Base-by-base conservation (phyloP, 768 basidiomycete species). In the Pleurotus platypus region DNA sequence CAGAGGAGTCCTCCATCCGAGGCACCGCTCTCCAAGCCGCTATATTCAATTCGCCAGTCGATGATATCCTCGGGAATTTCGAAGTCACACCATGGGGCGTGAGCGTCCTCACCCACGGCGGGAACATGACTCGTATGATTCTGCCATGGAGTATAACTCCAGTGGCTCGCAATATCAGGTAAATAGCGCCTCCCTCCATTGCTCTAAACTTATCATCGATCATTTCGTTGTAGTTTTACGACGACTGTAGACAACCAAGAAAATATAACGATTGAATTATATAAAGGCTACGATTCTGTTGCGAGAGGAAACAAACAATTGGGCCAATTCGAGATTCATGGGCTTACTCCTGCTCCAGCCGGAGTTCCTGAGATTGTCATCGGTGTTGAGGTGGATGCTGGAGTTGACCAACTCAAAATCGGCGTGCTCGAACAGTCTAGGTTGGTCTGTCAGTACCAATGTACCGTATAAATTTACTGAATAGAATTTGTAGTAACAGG, bases 311-410 rank as follows among this genome's bases (percentile, higher is more conserved):
- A 95, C 78, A 89, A 93, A 76, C 76, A 90, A 42, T 83, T 95
- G 61, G 92, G 93, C 62, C 87, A 93, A 73, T 94, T 95, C 67
- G 91, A 94, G 72, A 82, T 96, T n/a, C 85, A 86, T 55, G 89
- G 90, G 58, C 93, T 95, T 61, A 90, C 87, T 16, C 90, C 92
- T 20, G 91, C 91, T 6, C 89, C 92, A 47, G 86, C 89, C 67
- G 93, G 93, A 70, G 87, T 92, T 60, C 93, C 93, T 59, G 90
- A 94, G 66, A 86, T 95, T 60, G 92, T 94, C 70, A 91, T 94
- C 63, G 93, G 89, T 3, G 93, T 96, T 70, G 89, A 92, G 63
- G 85, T 96, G 61, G 92, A 95, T 65, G 87, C 87, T 39, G 89
- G 91, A 70, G 87, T 24, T 9, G 37, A 37, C 30, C n/a, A 35